A percentile compares a stretch with the other conserved stretches of the same genome.
Evolutionary conservation across 139 green algal species (phyloP).

Genomic region (Protoeuglena noctilucae): DNA sequence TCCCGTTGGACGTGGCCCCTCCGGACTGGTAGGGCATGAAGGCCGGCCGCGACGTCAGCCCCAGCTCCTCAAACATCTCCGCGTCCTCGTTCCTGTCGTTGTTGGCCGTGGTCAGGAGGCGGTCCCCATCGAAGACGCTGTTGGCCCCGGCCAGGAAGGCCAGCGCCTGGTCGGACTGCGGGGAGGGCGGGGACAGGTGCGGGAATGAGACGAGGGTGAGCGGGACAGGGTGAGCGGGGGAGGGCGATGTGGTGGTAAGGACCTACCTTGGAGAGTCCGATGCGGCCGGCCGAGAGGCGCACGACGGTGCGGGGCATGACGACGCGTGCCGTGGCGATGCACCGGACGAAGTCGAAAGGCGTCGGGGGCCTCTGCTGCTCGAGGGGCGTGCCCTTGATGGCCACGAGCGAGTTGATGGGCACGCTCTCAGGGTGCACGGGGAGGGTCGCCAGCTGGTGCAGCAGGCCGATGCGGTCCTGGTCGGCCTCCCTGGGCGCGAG

Average conservation of each 20-base stretch:
- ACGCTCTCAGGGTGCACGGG: constrained; percentile 90
- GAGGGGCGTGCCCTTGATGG: constrained; percentile 79
- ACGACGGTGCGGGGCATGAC: constrained; percentile 86
- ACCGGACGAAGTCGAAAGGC: constrained; percentile 73
- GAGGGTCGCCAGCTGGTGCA: constrained; percentile 82
- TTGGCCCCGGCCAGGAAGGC: constrained; percentile 96
- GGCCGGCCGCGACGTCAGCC: constrained; percentile 51
- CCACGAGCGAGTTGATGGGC: constrained; percentile 92
- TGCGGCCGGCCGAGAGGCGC: constrained; percentile 67
- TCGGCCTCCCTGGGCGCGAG: too few relatives aligned
- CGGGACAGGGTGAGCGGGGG: not conserved
- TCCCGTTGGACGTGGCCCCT: constrained; percentile 17
- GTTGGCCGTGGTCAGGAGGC: constrained; percentile 94
- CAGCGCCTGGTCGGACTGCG: constrained; percentile 60
- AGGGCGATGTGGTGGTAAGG: not conserved
- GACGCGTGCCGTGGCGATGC: constrained; percentile 83
- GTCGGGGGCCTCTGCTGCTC: constrained; percentile 39
- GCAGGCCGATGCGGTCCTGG: constrained; percentile 62
- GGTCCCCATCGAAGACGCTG: constrained; percentile 95
- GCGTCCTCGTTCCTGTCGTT: constrained; percentile 54
- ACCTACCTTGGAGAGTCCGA: constrained; percentile 32
- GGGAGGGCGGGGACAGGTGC: not conserved
- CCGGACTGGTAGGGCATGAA: constrained; percentile 63
- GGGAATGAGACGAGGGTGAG: not conserved
- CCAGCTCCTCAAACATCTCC: constrained; percentile 68